Evolutionary conservation across 2,329 filamentous ascomycete species (phyloP).

Genomic region (Volutella citrinella): DNA sequence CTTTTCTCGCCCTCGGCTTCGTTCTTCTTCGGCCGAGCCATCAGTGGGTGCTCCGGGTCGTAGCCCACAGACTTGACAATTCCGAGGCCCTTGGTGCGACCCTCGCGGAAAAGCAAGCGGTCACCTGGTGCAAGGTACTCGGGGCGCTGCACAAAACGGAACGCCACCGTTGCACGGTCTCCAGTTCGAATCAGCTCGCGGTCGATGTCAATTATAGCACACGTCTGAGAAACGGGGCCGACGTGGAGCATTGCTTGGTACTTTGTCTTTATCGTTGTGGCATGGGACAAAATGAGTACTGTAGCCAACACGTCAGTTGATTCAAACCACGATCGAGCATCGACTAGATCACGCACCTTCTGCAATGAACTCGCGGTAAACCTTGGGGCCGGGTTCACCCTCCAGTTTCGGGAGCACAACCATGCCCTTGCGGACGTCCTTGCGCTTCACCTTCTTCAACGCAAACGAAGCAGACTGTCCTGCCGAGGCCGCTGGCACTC

Average conservation of each 20-base stretch:
- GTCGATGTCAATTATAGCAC: constrained; percentile 95
- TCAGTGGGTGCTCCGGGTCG: constrained; percentile 57
- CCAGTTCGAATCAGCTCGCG: constrained; percentile 93
- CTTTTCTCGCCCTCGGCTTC: no score
- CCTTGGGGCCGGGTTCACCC: constrained; percentile 65
- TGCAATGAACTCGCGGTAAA: constrained; percentile 73
- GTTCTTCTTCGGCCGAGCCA: no score
- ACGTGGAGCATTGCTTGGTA: constrained; percentile 99
- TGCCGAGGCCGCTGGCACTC: constrained; percentile 81
- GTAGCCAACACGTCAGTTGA: constrained; percentile 11
- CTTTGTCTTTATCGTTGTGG: constrained; percentile 93
- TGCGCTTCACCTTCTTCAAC: constrained; percentile 79
- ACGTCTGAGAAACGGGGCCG: constrained; percentile 91
- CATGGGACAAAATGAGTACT: constrained; percentile 92
- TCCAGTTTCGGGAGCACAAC: constrained; percentile 86
- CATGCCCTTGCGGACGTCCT: constrained; percentile 97
- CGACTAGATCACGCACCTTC: constrained; percentile 52
- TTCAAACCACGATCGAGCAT: no score
- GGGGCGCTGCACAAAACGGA: constrained; percentile 89
- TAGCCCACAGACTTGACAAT: constrained; percentile 93
- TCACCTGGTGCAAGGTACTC: constrained; percentile 91
- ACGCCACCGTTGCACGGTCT: constrained; percentile 90
- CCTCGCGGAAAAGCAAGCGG: constrained; percentile 87
- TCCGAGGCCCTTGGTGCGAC: constrained; percentile 88
- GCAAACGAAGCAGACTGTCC: constrained; percentile 94